Evolutionary conservation across 2,329 filamentous ascomycete species (phyloP).

Genomic region (Graphiopsis chlorocephala): DNA sequence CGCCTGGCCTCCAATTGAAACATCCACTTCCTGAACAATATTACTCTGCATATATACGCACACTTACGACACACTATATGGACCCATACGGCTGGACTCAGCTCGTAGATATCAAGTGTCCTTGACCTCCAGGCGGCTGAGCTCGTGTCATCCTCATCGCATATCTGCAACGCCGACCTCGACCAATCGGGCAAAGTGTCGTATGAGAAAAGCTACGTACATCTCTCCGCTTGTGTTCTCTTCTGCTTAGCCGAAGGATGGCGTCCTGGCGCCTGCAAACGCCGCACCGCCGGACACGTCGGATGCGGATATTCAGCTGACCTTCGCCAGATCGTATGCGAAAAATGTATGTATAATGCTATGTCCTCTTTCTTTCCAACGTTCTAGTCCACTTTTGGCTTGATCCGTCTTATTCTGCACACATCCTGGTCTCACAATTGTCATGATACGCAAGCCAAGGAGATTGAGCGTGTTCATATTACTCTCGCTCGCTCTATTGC

Average conservation of each 20-base stretch:
- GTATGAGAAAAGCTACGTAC: background rate
- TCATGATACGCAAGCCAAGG: background rate
- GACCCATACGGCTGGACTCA: background rate
- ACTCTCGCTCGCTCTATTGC: background rate
- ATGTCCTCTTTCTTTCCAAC: background rate
- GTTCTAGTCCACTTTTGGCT: background rate
- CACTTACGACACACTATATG: background rate
- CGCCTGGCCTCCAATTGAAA: background rate
- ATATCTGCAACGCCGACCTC: background rate
- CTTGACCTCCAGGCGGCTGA: background rate
- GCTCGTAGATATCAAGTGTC: background rate
- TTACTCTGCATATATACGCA: background rate
- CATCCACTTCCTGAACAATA: background rate
- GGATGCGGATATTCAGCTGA: constrained; percentile 2
- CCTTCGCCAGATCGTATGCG: background rate
- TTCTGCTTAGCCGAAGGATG: background rate
- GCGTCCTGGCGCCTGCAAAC: background rate
- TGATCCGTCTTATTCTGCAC: background rate
- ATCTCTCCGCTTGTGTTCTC: background rate
- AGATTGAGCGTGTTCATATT: background rate
- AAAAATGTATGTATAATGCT: background rate
- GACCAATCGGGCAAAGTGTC: constrained; percentile 5
- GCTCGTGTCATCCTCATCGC: background rate
- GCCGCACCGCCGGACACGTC: background rate
- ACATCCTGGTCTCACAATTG: background rate